These are phyloP conservation scores for Corniculantispora saksenae DNA, from an alignment of 2,329 filamentous ascomycete species.

Conservation along the genomic window DNA sequence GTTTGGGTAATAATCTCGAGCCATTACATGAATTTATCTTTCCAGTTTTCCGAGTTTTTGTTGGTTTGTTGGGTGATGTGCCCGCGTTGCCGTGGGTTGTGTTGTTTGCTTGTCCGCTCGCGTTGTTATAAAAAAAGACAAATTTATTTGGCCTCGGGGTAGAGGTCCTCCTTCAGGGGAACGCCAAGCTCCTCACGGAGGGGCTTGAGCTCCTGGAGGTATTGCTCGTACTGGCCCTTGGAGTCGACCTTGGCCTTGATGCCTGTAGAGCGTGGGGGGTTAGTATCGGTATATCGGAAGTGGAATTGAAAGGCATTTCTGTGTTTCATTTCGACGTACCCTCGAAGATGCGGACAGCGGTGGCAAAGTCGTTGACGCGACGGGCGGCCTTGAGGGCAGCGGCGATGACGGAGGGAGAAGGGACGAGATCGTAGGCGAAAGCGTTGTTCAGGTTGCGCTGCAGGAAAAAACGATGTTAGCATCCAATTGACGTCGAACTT, in stretches of 20 bases:
- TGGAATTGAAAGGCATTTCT: too few relatives aligned
- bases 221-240: constrained; percentile 94
- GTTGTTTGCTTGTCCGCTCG: not conserved
- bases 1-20: constrained; percentile 5
- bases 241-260: constrained; percentile 99
- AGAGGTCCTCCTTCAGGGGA: constrained; percentile 88
- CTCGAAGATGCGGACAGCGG: constrained; percentile 97
- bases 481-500: not conserved
- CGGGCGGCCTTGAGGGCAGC: constrained; percentile 92
- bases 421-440: constrained; percentile 99
- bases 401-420: constrained; percentile 84
- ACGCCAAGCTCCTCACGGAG: constrained; percentile 93
- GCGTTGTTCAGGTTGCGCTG: constrained; percentile 97
- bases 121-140: not conserved
- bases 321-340: constrained; percentile 64
- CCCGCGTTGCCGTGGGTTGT: not conserved
- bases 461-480: constrained; percentile 3
- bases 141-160: constrained; percentile 62
- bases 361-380: constrained; percentile 97
- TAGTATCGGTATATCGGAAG: not conserved
- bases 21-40: constrained; percentile 11
- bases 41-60: not conserved
- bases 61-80: not conserved
- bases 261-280: constrained; percentile 52
- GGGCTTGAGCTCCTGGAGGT: constrained; percentile 88